Base-by-base conservation (phyloP, 1,139 yeast genomes). In the Ogataea hybrid region DNA sequence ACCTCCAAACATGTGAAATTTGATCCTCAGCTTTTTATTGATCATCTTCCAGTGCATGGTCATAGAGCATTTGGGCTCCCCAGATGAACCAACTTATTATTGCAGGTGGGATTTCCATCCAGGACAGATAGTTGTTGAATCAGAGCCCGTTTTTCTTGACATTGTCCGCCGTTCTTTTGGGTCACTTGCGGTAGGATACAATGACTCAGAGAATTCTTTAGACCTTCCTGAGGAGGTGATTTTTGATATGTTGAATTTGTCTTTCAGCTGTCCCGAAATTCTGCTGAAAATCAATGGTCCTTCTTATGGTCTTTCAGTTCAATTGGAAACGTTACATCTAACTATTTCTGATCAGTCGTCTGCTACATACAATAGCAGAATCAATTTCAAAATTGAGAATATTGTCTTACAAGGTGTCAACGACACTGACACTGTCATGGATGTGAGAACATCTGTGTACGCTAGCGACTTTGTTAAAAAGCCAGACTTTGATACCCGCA, bases 11-110 rank as follows among this genome's bases (percentile, higher is more conserved):
- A 44, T 7, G 43, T 44, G 4, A 31, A 35, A 2, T 54, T 54
- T 32, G 51, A 54, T 3, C 70, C 77, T 3, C 77, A 78, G 27
- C 52, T 86, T 11, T 62, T 67, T 10, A 72, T 86, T 37, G 85
- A 81, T 53, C 88, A 89, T 0, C 58, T 89, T 18, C 58, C 73
- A 5, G 71, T 86, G 12, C 95, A 85, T 62, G 92, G 96, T 1
- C 96, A 90, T 59, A 73, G 97, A 57, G 79, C 89, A 81, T 88
- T 89, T 69, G 97, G 98, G 0, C 62, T 88, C 1, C 96, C 97
- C 97, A 0, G 70, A 73, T 2, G 95, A 87, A 58, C 86, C 92
- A 1, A 87, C 97, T 0, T 92, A 87, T 58, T 80, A 77, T 51
- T 89, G 96, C 58, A 83, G 86, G 49, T 92, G 97, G 97, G 90